Evolutionary conservation across 495 filamentous ascomycete genomes (phyloP).

Genomic region (Podospora sp.): DNA sequence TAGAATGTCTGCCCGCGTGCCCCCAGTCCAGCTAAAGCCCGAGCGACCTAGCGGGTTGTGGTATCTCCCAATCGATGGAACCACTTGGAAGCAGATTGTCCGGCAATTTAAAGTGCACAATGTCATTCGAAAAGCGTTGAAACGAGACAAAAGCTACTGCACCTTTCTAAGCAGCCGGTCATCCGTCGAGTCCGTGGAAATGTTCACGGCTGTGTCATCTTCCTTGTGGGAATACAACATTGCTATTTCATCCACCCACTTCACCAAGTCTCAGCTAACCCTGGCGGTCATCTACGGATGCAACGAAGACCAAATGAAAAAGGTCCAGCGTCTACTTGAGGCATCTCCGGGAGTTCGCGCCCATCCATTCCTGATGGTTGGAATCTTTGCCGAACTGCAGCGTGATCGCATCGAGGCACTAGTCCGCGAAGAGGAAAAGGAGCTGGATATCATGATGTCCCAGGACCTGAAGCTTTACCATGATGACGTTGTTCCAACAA

Average conservation of each 20-base stretch:
- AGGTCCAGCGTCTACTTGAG: background rate
- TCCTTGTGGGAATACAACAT: background rate
- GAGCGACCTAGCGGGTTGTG: too few species aligned
- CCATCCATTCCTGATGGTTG: conserved; percentile 22
- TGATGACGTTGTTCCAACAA: background rate
- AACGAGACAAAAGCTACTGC: background rate
- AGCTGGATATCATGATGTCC: background rate
- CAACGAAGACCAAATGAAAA: background rate
- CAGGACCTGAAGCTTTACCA: background rate
- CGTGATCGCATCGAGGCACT: conserved; percentile 14
- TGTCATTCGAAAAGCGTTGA: too few species aligned
- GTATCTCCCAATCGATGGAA: too few species aligned
- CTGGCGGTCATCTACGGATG: conserved; percentile 19
- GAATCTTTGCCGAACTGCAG: conserved; percentile 26
- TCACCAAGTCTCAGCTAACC: conserved; percentile 10
- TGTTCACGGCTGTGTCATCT: conserved; percentile 13
- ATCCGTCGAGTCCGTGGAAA: background rate
- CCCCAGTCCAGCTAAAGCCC: too few species aligned
- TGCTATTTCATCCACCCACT: conserved; percentile 20
- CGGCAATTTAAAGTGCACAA: too few species aligned
- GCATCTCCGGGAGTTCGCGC: conserved; percentile 17
- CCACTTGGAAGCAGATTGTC: too few species aligned
- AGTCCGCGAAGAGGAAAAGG: background rate
- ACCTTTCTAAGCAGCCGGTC: background rate
- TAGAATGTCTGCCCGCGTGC: too few species aligned